Conservation (phyloP, 1,284 basidiomycete genomes). For the Malassezia brasiliensis region DNA sequence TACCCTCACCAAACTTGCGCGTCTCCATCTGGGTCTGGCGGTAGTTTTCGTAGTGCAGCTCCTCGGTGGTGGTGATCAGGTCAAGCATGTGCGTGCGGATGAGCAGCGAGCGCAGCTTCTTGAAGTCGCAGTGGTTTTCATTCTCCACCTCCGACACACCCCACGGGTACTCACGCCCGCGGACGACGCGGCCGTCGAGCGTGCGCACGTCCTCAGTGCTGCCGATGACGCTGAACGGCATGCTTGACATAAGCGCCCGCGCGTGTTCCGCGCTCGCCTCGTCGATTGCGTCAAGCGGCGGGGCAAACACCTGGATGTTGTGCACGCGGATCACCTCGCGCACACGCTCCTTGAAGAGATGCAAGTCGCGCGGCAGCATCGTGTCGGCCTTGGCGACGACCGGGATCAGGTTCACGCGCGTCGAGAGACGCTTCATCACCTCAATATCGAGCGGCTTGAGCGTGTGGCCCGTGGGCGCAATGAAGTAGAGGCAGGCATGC, state of each 20-base stretch:
- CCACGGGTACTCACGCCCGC: conserved; percentile 99
- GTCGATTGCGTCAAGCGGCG: conserved; percentile 84
- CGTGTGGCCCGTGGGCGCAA: conserved; percentile 90
- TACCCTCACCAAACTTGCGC: conserved; percentile 95
- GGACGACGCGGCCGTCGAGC: conserved; percentile 79
- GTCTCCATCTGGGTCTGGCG: conserved; percentile 99
- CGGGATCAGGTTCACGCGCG: conserved; percentile 93
- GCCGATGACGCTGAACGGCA: conserved; percentile 98
- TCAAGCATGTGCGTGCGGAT: conserved; percentile 99
- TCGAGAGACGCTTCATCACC: conserved; percentile 95
- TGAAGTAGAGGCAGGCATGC: conserved; percentile 95
- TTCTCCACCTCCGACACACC: conserved; percentile 98
- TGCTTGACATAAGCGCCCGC: conserved; percentile 66
- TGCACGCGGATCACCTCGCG: conserved; percentile 83
- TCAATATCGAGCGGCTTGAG: conserved; percentile 97
- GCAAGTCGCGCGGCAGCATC: conserved; percentile 82
- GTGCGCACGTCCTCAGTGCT: conserved; percentile 89
- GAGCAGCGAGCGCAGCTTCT: conserved; percentile 86
- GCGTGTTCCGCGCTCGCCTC: conserved; percentile 79
- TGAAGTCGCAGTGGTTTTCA: conserved; percentile 98
- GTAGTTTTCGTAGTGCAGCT: conserved; percentile 95
- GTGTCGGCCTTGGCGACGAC: conserved; percentile 95
- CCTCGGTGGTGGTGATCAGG: conserved; percentile 89
- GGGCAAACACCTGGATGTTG: conserved; percentile 86
- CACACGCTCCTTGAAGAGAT: conserved; percentile 79